Evolutionary conservation across 1,284 basidiomycete genomes (phyloP), one percentile per base, ranked within the genome.

Genomic region (Singerocomus inundabilis): DNA sequence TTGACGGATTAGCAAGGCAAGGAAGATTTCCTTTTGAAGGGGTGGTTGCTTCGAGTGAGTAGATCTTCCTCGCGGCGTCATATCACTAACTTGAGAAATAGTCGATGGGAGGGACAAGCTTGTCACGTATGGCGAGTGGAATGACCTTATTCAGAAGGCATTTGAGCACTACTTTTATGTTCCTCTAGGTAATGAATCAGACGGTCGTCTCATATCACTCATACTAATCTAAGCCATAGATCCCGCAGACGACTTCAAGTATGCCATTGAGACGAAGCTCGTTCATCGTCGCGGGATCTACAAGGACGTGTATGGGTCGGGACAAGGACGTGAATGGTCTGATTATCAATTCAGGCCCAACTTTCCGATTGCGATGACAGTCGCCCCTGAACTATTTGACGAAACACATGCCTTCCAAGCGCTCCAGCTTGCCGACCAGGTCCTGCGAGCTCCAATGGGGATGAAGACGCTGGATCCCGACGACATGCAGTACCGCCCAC

Each of bases 291-390:
- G 96, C 42, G 96, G 96, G 5, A 96, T 98, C 68, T 99, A 99
- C 80, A 99, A 99, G 76, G 96, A 99, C 63, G 93, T 98, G 6
- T 91, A 89, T 59, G 93, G 93, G 32, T 93, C 94, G 15, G 91
- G 91, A 1, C 65, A 76, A 46, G 88, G 86, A 12, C 81, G 91
- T 48, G 92, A 94, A 70, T 98, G 93, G 88, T 91, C 92, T 7
- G 95, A 99, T 72, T 99, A 99, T 69, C 96, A 98, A 71, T 80
- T 95, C 59, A 82, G 93, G 51, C 82, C 85, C 62, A 97, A 98
- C 72, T 96, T 94, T 76, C 85, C 91, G 4, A 91, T 98, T 56
- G 92, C 96, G 2, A 98, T 98, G 96, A 83, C 89, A 6, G 94
- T 98, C 32, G 96, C 96, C 1, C 96, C 96, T 7, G 96, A 99